Evolutionary conservation across 169 alveolate genomes (phyloP).

Genomic region (Cryptosporidium felis): DNA sequence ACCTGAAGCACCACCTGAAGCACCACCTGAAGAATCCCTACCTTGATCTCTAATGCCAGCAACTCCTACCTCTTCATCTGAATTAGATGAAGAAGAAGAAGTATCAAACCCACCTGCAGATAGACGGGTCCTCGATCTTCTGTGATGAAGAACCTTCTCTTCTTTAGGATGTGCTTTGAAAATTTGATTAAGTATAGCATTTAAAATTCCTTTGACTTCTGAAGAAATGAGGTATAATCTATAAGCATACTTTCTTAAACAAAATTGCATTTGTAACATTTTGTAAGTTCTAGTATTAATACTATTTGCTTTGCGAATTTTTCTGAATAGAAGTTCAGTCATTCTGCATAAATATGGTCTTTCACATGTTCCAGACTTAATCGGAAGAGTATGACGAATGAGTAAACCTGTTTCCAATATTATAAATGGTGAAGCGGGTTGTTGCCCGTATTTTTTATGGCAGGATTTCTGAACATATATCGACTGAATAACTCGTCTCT

Average conservation of each 20-base stretch:
- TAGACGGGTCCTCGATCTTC: background rate
- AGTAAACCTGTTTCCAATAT: background rate
- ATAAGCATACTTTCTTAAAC: background rate
- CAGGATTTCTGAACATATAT: background rate
- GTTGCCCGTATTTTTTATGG: background rate
- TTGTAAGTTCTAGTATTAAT: background rate
- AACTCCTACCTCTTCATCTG: background rate
- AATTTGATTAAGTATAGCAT: background rate
- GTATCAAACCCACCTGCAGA: slow-evolving; percentile 9
- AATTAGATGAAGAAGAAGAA: background rate
- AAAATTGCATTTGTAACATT: background rate
- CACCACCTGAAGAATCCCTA: too few relatives aligned
- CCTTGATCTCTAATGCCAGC: too few relatives aligned
- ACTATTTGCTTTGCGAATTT: background rate
- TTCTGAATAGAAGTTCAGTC: background rate
- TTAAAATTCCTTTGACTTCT: background rate
- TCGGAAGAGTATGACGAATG: background rate
- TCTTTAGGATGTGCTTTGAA: background rate
- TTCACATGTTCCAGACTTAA: background rate
- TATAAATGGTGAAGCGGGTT: background rate
- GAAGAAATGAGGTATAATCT: background rate
- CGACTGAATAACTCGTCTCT: background rate
- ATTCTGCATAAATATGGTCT: background rate
- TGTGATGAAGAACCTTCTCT: background rate
- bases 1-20: too few relatives aligned